Evolutionary conservation across 768 basidiomycete genomes (phyloP), one percentile per base, ranked within the genome.

Genomic region (Agrocybe praecox): DNA sequence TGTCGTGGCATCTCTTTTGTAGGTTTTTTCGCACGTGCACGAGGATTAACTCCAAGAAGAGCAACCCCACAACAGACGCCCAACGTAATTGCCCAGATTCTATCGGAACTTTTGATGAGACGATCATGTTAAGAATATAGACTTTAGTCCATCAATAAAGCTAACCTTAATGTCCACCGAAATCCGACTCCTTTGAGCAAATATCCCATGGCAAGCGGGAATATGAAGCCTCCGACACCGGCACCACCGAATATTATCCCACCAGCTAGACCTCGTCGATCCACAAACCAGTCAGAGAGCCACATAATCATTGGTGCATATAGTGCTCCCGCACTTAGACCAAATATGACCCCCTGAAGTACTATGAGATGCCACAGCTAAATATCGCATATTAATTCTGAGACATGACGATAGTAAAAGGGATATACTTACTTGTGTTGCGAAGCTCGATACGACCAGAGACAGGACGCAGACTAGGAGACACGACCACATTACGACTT

Each of bases 261-360:
- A 15, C 57, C 57, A 23, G 57, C 57, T 7, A 58, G 57, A 9
- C 57, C 57, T 44, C 57, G 36, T 33, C 53, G 40, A 12, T 15
- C 17, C 12, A 58, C 52, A 24, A 58, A 58, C 57, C 57, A 58
- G 21, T 58, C 57, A 19, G 57, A 58, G 10, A 58, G 53, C 52
- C 57, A 58, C 43, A 58, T 58, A 23, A 58, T 40, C 17, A 58
- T 54, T 6, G 57, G 57, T 26, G 52, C 57, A 11, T 58, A 58
- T 6, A 58, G 52, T 11, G 53, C 52, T 6, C 57, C 57, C 2
- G 57, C 57, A n/a, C 57, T 53, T 7, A 58, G 19, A 17, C 57
- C 57, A 23, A 58, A 58, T 14, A 58, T 23, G n/a, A 58, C 52
- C 19, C 57, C 57, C 46, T 58, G 57, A 5, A 58, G 48, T 17